Evolutionary conservation across 192 early-diverging fungal species (phyloP), one percentile per base, ranked within the genome.

Genomic region (Hyaloraphidium curvatum): DNA sequence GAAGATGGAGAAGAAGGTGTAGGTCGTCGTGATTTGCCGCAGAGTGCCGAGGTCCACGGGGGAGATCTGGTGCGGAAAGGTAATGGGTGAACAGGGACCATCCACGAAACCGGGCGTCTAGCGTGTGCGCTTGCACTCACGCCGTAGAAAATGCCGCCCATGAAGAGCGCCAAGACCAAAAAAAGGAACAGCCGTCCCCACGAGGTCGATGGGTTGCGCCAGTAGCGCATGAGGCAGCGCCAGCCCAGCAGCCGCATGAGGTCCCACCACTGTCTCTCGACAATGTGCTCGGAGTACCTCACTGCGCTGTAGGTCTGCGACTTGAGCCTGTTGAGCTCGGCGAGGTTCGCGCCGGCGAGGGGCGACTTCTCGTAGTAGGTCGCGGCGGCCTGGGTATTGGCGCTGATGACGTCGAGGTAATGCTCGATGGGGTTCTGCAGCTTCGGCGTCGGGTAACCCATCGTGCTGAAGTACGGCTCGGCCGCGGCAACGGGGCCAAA

Each of bases 401-500:
- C 17, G 5, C 17, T 25, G 17, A 48, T 48, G 19, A 48, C 43
- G 23, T 48, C 43, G 43, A 48, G 43, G 43, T 48, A 48, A 25
- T 48, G 43, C 19, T 48, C 43, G 43, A 48, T 48, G 14, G 43
- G 43, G 43, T 48, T 48, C 7, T 14, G 14, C 7, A 48, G 43
- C 7, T 14, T 14, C 5, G 43, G 43, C 17, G 43, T 48, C 43
- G 43, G 43, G 43, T 48, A 74, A 2, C 82, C 82, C 19, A 84
- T 56, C 2, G 64, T 55, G 35, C 67, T 64, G 61, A 84, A 82
- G 54, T 82, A 81, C 23, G 56, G 58, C 11, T 78, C 73, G 0
- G 79, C 79, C 4, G 64, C 37, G 51, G 58, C 61, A 3, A 58
- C 65, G 22, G 78, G 82, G 1, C 82, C 82, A 69, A 80, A 84